Evolutionary conservation across 345 rosid genomes (phyloP).

Genomic region (Gossypium sturtianum): DNA sequence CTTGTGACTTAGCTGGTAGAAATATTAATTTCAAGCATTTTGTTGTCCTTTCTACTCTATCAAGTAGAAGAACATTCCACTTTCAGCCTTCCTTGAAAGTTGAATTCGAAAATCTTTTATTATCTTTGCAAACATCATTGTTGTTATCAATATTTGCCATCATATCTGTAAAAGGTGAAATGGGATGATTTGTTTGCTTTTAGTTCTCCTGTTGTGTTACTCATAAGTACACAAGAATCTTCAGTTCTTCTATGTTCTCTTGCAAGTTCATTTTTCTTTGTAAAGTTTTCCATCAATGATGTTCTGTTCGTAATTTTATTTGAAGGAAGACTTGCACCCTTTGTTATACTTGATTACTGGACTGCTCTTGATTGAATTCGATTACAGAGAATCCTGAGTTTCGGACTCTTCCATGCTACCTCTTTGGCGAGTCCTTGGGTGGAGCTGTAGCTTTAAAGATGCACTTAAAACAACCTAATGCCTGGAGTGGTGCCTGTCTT

Average conservation of each 20-base stretch:
- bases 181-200: not conserved
- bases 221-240: not conserved
- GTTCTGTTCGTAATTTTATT: not conserved
- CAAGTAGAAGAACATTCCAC: not conserved
- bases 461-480: constrained; percentile 76
- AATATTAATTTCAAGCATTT: not conserved
- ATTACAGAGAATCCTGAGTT: constrained; percentile 56
- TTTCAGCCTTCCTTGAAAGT: not conserved
- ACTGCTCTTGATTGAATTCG: constrained; percentile 13
- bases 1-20: not conserved
- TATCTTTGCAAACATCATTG: not conserved
- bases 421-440: constrained; percentile 93
- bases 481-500: constrained; percentile 86
- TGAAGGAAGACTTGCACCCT: not conserved
- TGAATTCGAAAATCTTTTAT: not conserved
- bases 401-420: constrained; percentile 59
- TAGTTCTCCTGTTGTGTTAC: not conserved
- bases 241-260: not conserved
- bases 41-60: not conserved
- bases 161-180: not conserved
- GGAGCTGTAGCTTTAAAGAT: constrained; percentile 92
- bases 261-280: not conserved
- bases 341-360: not conserved
- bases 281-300: not conserved
- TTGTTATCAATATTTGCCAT: not conserved